These are phyloP conservation scores for Papiliotrema flavescens DNA, from an alignment of 1,284 basidiomycete genomes.

Conservation along the genomic window DNA sequence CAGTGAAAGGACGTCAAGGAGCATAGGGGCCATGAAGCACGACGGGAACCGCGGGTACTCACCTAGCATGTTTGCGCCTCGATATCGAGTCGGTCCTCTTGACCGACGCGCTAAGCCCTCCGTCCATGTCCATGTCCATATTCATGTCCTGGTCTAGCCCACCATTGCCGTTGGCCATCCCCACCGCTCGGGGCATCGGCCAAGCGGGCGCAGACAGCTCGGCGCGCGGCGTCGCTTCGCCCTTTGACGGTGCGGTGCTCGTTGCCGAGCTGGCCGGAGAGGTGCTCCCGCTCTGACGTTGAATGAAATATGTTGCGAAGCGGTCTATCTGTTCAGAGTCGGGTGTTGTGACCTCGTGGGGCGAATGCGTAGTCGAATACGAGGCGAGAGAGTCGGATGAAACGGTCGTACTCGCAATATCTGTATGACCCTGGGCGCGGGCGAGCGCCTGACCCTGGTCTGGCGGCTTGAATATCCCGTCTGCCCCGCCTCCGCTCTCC, in stretches of 20 bases:
- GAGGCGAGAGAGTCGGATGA: constrained; percentile 4
- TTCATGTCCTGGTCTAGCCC: constrained; percentile 1
- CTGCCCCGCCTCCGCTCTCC: constrained; percentile 7
- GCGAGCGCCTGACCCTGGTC: neutral
- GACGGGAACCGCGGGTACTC: constrained; percentile 12
- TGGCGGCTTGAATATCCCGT: constrained; percentile 1
- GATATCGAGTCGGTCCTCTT: constrained; percentile 25
- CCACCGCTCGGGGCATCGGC: constrained; percentile 11
- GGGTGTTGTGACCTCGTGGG: constrained; percentile 2
- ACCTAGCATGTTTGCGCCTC: constrained; percentile 37
- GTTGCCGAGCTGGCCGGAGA: constrained; percentile 26
- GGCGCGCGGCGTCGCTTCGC: constrained; percentile 28
- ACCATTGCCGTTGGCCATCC: neutral
- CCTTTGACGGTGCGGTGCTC: constrained; percentile 23
- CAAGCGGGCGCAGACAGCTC: constrained; percentile 23
- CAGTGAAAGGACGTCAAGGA: neutral
- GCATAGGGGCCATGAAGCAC: constrained; percentile 12
- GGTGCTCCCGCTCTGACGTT: neutral
- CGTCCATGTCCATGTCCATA: neutral
- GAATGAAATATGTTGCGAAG: neutral
- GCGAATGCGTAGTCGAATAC: neutral
- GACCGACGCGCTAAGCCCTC: neutral
- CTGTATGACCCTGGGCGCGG: too few relatives aligned
- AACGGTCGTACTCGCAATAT: neutral
- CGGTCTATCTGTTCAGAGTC: neutral